Evolutionary conservation across 2,329 filamentous ascomycete genomes (phyloP).

Genomic region (Fusarium sp.): DNA sequence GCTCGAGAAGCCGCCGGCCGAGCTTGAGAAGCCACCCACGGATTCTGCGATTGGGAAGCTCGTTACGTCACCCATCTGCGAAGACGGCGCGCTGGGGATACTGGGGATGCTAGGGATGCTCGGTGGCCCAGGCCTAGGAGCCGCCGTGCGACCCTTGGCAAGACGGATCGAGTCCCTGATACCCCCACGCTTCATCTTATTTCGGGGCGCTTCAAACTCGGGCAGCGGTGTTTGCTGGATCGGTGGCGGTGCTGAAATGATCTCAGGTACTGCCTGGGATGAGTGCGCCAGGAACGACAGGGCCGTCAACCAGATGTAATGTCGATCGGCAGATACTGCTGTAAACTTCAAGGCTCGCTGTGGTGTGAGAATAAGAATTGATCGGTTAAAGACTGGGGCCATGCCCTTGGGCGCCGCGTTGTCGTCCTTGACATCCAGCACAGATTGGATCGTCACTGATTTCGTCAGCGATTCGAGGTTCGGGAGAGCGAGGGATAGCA

Average conservation of each 20-base stretch:
- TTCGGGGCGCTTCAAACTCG: slow-evolving; percentile 61
- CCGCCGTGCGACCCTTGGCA: slow-evolving; percentile 75
- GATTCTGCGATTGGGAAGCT: slow-evolving; percentile 54
- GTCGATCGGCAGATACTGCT: slow-evolving; percentile 81
- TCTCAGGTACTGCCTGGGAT: slow-evolving; percentile 80
- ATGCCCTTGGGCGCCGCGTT: slow-evolving; percentile 82
- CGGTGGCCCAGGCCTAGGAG: slow-evolving; percentile 58
- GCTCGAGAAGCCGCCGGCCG: slow-evolving; percentile 50
- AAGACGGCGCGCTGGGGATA: slow-evolving; percentile 50
- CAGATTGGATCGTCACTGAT: slow-evolving; percentile 91
- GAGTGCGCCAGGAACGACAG: slow-evolving; percentile 95
- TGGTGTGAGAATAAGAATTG: slow-evolving; percentile 93
- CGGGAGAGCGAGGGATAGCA: slow-evolving; percentile 10
- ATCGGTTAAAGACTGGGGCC: slow-evolving; percentile 81
- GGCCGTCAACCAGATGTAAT: slow-evolving; percentile 94
- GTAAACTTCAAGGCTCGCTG: slow-evolving; percentile 96
- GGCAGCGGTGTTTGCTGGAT: slow-evolving; percentile 54
- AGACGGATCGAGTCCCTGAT: slow-evolving; percentile 92
- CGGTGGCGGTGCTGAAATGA: slow-evolving; percentile 66
- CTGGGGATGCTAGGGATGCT: slow-evolving; percentile 63
- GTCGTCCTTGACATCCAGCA: slow-evolving; percentile 95
- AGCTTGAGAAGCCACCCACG: slow-evolving; percentile 49
- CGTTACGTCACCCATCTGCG: slow-evolving; percentile 49
- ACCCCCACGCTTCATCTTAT: slow-evolving; percentile 60
- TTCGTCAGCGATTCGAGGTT: slow-evolving; percentile 45